phyloP scores from a whole-genome alignment of 192 early-diverging fungal species.

The Gamsiella multidivaricata region DNA sequence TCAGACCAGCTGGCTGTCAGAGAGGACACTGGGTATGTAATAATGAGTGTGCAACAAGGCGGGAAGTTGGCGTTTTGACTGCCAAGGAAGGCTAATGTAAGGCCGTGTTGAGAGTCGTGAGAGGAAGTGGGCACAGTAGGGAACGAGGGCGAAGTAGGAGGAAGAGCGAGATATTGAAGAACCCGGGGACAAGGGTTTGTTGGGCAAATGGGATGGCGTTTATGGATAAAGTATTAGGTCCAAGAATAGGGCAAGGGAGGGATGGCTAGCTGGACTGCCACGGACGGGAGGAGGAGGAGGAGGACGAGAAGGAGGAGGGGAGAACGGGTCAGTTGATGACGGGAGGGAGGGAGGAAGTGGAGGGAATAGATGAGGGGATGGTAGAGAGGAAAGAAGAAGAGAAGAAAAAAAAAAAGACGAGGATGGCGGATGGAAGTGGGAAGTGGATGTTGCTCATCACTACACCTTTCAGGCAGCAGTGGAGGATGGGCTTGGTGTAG shows the following conservation, averaged over 20 bases:
- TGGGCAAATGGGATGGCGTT: background rate
- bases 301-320: background rate
- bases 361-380: background rate
- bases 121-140: background rate
- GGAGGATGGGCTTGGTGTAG: no score
- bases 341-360: background rate
- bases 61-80: no score
- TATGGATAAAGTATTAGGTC: background rate
- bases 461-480: no score
- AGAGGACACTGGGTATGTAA: constrained; percentile 4
- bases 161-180: background rate
- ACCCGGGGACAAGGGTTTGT: background rate
- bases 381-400: background rate
- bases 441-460: background rate
- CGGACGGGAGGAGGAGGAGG: background rate
- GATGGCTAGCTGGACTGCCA: constrained; percentile 41
- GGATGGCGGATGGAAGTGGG: background rate
- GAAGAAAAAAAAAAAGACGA: constrained; percentile 2
- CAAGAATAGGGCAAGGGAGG: constrained; percentile 20
- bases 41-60: no score
- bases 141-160: background rate
- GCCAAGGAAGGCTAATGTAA: no score
- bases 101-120: background rate
- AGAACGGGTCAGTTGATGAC: no score
- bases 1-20: constrained; percentile 49